A percentile compares a stretch with the other conserved stretches of the same genome.
Conservation (phyloP, 2,329 filamentous ascomycete species). For the Claviceps arundinis region DNA sequence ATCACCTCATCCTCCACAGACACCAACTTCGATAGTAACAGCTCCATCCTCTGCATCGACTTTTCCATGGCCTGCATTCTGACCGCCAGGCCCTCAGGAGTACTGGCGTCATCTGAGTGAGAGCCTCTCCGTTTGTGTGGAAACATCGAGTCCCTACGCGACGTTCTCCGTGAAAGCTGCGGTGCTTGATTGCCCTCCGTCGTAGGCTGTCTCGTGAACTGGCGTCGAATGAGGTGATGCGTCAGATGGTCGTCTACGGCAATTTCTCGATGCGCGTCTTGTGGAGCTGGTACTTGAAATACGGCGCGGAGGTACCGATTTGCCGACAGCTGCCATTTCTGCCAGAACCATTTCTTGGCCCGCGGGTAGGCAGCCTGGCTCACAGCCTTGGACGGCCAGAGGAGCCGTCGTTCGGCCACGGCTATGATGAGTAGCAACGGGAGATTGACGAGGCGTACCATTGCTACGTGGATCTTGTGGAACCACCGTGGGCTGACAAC, state of each 20-base stretch:
- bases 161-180: constrained; percentile 17
- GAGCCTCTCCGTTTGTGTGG: constrained; percentile 35
- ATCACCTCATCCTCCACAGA: constrained; percentile 17
- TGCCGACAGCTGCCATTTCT: constrained; percentile 53
- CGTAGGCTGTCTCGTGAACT: constrained; percentile 36
- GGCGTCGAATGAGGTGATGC: constrained; percentile 42
- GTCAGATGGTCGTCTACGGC: constrained; percentile 46
- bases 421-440: constrained; percentile 62
- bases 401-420: constrained; percentile 52
- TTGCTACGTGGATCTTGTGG: constrained; percentile 75
- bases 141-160: constrained; percentile 44
- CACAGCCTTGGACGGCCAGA: constrained; percentile 37
- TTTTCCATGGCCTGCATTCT: constrained; percentile 38
- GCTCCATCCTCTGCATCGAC: constrained; percentile 33
- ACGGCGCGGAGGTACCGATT: constrained; percentile 61
- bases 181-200: constrained; percentile 14
- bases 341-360: constrained; percentile 43
- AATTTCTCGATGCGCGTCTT: constrained; percentile 43
- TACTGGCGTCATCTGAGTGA: constrained; percentile 30
- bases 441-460: constrained; percentile 60
- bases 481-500: constrained; percentile 74
- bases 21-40: constrained; percentile 28
- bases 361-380: constrained; percentile 11
- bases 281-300: constrained; percentile 57
- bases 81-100: constrained; percentile 28